Conservation (phyloP, 768 basidiomycete species). For the Nevesoporus exiguus region DNA sequence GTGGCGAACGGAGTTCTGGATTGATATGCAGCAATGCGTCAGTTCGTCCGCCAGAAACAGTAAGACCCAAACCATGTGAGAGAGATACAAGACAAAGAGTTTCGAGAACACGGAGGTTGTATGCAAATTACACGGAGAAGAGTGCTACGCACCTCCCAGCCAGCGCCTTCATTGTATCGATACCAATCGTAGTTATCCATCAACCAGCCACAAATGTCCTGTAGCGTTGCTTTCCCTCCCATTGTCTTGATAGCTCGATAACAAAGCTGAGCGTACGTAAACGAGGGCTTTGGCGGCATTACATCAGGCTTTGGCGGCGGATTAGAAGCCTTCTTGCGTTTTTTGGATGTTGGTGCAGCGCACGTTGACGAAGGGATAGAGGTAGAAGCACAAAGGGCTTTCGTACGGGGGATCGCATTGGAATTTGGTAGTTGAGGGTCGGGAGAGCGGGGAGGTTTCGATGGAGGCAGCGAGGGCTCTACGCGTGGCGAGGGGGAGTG, state of each 20-base stretch:
- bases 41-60: constrained; percentile 8
- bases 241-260: constrained; percentile 82
- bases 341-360: constrained; percentile 45
- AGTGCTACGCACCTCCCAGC: constrained; percentile 77
- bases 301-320: constrained; percentile 59
- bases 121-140: neutral
- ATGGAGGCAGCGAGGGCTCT: constrained; percentile 39
- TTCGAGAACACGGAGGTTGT: neutral
- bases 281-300: constrained; percentile 84
- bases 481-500: constrained; percentile 64
- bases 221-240: constrained; percentile 83
- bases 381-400: constrained; percentile 32
- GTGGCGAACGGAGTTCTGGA: constrained; percentile 90
- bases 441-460: constrained; percentile 45
- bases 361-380: constrained; percentile 6
- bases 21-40: constrained; percentile 5
- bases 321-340: constrained; percentile 60
- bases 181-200: constrained; percentile 88
- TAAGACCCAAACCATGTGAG: neutral
- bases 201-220: constrained; percentile 92
- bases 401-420: constrained; percentile 49
- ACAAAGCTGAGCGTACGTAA: constrained; percentile 90
- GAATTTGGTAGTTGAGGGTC: constrained; percentile 61
- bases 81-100: neutral
- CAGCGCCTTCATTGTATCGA: constrained; percentile 71